Evolutionary conservation across 805 yeast species (phyloP), one percentile per base, ranked within the genome.

Genomic region (Metschnikowia proteae): DNA sequence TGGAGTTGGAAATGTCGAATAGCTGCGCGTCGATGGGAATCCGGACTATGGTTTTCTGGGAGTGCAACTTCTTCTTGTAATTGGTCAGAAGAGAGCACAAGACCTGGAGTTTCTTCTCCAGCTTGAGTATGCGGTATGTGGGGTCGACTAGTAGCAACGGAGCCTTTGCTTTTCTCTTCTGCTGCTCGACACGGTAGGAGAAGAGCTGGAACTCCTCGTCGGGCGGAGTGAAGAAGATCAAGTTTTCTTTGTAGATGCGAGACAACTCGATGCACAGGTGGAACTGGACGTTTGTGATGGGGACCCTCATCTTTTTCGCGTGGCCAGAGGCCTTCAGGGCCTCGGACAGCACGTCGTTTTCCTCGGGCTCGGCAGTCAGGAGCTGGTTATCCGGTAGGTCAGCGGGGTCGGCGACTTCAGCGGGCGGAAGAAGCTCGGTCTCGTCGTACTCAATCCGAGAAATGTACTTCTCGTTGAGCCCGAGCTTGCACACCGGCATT

Each of bases 221-320:
- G 0, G 97, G 97, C 11, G 97, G 97, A 13, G 86, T 80, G 63
- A 90, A 91, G 28, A 83, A 80, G 30, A 91, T 81, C 48, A 81
- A 77, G 56, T 89, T 84, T 5, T 77, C 75, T 13, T 69, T 63
- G 63, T 91, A 95, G 53, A 86, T 77, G 45, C 83, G 75, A 2
- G 84, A 79, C 34, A 88, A 67, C 44, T 86, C 75, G n/a, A 89
- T 95, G 68, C 96, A 89, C 67, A 89, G 70, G 58, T 73, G 65
- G 70, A 69, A 57, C 73, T 70, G 76, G 29, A 70, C 67, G 47
- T 71, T 68, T 4, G 66, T 52, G 29, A 73, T 63, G 9, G 76
- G 74, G 6, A 71, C 59, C 30, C 55, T 52, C 45, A 45, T 46
- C 22, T 26, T 26, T 9, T 22, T 30, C 28, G 54, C 36, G 46